Conservation (phyloP, 306 rosid genomes). For the Castanea sativa region DNA sequence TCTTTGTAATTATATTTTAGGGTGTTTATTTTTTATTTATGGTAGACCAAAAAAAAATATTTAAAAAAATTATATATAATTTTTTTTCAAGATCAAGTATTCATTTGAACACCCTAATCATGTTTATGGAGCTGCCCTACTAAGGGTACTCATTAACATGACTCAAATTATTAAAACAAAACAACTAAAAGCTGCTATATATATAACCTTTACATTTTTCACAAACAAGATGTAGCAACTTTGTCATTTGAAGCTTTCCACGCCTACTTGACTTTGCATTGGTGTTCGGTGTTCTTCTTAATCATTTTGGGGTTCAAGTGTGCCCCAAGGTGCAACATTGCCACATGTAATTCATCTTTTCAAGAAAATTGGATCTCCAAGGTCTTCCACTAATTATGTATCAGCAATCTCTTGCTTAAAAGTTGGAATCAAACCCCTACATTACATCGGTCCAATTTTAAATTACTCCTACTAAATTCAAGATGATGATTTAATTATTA, state of each 20-base stretch:
- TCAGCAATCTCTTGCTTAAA: not conserved
- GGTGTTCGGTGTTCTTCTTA: not conserved
- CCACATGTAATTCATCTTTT: not conserved
- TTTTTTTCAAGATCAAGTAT: too few relatives aligned
- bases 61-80: too few relatives aligned
- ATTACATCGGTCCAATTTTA: not conserved
- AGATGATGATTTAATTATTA: not conserved
- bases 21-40: too few relatives aligned
- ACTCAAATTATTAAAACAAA: too few relatives aligned
- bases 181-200: too few relatives aligned
- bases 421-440: not conserved
- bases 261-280: too few relatives aligned
- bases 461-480: not conserved
- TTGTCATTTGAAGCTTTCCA: too few relatives aligned
- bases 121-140: too few relatives aligned
- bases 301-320: not conserved
- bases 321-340: not conserved
- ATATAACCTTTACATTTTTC: not conserved
- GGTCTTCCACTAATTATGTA: not conserved
- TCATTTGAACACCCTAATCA: too few relatives aligned
- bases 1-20: too few relatives aligned
- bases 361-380: not conserved
- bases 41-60: too few relatives aligned
- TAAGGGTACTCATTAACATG: too few relatives aligned
- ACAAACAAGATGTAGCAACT: not conserved